Conservation (phyloP, 2,329 filamentous ascomycete species). For the Colletotrichum sp. region DNA sequence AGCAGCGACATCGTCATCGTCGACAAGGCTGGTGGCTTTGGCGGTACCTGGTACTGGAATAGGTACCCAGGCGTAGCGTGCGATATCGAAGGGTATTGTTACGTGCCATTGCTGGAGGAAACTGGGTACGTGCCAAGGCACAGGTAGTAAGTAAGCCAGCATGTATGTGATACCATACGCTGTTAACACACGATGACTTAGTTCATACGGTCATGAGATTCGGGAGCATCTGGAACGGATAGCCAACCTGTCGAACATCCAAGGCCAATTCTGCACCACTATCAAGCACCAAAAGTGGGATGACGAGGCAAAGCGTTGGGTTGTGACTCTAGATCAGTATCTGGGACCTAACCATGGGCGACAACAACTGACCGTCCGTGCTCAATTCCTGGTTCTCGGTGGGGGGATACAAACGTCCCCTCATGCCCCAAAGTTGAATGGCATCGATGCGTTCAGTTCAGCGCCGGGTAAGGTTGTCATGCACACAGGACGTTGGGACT, state of each 20-base stretch:
- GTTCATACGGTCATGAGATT: slow-evolving; percentile 39
- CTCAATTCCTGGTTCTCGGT: slow-evolving; percentile 42
- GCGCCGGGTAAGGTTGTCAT: slow-evolving; percentile 28
- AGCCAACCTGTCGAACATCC: slow-evolving; percentile 44
- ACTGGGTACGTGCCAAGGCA: slow-evolving; percentile 6
- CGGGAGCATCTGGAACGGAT: slow-evolving; percentile 45
- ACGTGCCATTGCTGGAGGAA: slow-evolving; percentile 14
- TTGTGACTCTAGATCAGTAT: not conserved
- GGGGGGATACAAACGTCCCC: slow-evolving; percentile 34
- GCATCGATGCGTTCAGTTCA: slow-evolving; percentile 30
- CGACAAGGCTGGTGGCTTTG: slow-evolving; percentile 47
- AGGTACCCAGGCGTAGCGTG: slow-evolving; percentile 55
- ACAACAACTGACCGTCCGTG: slow-evolving; percentile 25
- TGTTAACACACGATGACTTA: not conserved
- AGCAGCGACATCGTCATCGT: slow-evolving; percentile 27
- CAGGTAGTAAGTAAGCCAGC: slow-evolving; percentile 29
- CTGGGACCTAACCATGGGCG: not conserved
- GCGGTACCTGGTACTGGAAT: slow-evolving; percentile 59
- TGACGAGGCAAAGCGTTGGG: slow-evolving; percentile 32
- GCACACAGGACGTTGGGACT: slow-evolving; percentile 53
- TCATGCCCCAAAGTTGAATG: slow-evolving; percentile 43
- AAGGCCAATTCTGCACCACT: slow-evolving; percentile 44
- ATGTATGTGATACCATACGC: accelerated
- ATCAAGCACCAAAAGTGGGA: slow-evolving; percentile 49
- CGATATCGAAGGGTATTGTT: slow-evolving; percentile 53